Evolutionary conservation across 371 early-diverging fungal genomes (phyloP), one percentile per base, ranked within the genome.

Genomic region (Thermomucor indicae-seudaticae): DNA sequence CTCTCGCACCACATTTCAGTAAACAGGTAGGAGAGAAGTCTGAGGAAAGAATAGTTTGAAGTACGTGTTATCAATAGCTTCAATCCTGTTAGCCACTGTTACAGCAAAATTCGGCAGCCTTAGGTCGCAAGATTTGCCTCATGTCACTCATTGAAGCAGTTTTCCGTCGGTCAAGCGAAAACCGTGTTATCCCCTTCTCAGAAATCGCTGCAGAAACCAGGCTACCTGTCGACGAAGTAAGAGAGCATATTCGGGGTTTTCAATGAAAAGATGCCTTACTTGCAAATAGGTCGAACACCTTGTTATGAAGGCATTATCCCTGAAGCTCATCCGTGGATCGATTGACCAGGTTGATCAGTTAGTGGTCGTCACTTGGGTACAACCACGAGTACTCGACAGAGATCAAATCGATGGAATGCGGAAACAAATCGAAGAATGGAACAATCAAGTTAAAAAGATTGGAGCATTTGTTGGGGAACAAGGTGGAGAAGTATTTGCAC

Each of bases 121-220:
- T 97, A 49, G 83, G 87, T 48, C 92, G 94, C 70, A 98, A 98
- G 75, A 90, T 98, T 41, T 90, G 97, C 48, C 77, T 97, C 53
- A 97, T 97, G 96, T 88, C 97, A 0, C 76, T 98, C 44, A 90
- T 97, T 53, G 97, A 97, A 66, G 75, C 86, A 0, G 88, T 96
- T 27, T 98, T 98, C 70, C 87, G 84, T 64, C 85, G 93, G 25
- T 81, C 74, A 47, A 88, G 90, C 17, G 90, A 90, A 38, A 79
- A 84, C 58, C 83, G 95, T n/a, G 67, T 72, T 1, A 83, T 97
- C 44, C 72, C 91, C 4, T 97, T 98, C 70, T 64, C 65, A 11
- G 84, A 73, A n/a, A 88, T 98, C 52, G 88, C 96, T 6, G 78
- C 85, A 8, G 95, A 93, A 66, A 93, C 93, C 5, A 78, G 88